These are phyloP conservation scores for Neopestalotiopsis rosae DNA, from an alignment of 2,329 filamentous ascomycete species.

Conservation along the genomic window DNA sequence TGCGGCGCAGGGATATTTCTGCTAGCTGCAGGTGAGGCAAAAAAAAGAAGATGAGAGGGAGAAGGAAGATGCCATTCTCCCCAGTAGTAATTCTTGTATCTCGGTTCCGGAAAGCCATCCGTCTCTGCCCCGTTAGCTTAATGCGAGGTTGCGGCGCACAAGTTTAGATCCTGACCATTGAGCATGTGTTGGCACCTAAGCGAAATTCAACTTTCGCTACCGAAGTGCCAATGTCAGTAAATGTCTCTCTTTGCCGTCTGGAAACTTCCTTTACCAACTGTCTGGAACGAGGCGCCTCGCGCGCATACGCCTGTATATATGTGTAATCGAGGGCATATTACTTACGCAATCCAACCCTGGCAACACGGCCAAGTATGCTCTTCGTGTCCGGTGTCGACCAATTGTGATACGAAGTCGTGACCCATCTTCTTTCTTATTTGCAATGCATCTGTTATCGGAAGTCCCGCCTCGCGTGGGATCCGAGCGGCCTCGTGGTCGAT, in stretches of 20 bases:
- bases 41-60: neutral
- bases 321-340: neutral
- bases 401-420: neutral
- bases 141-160: neutral
- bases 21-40: neutral
- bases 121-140: neutral
- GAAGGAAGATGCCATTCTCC: neutral
- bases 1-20: neutral
- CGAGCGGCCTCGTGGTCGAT: neutral
- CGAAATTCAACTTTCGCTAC: neutral
- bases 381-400: neutral
- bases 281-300: neutral
- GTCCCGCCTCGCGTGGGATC: neutral
- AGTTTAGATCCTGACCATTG: neutral
- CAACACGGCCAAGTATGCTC: neutral
- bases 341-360: neutral
- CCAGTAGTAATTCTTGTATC: neutral
- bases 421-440: neutral
- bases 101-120: neutral
- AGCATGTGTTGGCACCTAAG: neutral
- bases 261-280: neutral
- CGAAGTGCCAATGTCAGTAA: neutral
- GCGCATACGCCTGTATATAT: neutral
- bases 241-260: neutral
- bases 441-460: neutral